A percentile compares a stretch with the other conserved stretches of the same genome.
phyloP scores from a whole-genome alignment of 495 filamentous ascomycete genomes.

The Aspergillus campestris region DNA sequence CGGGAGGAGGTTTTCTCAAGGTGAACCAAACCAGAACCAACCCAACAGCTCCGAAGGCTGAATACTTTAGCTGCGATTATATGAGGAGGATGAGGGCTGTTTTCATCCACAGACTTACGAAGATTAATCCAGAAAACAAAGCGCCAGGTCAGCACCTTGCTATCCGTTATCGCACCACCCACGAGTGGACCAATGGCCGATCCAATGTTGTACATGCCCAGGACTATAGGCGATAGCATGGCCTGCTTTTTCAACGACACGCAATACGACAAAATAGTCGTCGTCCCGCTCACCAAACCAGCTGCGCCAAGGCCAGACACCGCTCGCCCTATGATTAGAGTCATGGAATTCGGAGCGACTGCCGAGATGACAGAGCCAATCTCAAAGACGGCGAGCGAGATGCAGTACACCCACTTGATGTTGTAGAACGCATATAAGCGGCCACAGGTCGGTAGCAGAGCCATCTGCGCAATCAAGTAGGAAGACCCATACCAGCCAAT shows the following conservation, averaged over 20 bases:
- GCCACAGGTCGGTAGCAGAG: constrained; percentile 55
- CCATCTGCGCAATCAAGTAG: constrained; percentile 47
- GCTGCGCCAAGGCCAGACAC: constrained; percentile 23
- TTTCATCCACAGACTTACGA: no score
- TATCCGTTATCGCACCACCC: constrained; percentile 8
- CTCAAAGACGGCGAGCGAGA: constrained; percentile 15
- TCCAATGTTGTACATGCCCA: constrained; percentile 4
- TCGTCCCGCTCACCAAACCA: constrained; percentile 18
- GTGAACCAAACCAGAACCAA: neutral
- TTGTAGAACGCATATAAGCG: constrained; percentile 45
- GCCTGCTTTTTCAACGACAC: constrained; percentile 15
- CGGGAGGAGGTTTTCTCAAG: neutral
- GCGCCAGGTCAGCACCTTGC: constrained; percentile 3
- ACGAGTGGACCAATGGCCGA: constrained; percentile 8
- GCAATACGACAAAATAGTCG: constrained; percentile 14
- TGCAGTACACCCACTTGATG: constrained; percentile 9
- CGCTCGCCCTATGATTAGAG: constrained; percentile 26
- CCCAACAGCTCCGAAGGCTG: no score
- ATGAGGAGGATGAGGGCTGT: no score
- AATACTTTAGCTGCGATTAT: no score
- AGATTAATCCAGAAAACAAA: constrained; percentile 2
- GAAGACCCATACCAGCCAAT: constrained; percentile 51
- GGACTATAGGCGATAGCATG: neutral
- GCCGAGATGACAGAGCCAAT: constrained; percentile 19
- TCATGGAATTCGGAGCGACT: constrained; percentile 18